These are phyloP conservation scores for Mycena kentingensis DNA, from an alignment of 768 basidiomycete species.

Conservation along the genomic window DNA sequence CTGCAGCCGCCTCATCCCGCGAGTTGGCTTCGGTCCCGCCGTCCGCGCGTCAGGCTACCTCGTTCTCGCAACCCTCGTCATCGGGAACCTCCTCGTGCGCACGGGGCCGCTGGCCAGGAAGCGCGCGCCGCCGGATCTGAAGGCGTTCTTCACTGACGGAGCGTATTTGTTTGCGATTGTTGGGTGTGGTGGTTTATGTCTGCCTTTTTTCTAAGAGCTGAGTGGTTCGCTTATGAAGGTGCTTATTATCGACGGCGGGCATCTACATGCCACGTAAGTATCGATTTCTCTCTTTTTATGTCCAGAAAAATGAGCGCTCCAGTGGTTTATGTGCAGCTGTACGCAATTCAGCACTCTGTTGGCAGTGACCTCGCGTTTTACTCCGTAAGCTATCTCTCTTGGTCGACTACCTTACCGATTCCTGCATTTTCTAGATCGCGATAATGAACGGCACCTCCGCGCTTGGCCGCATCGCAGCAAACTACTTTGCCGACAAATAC, in stretches of 20 bases:
- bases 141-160: neutral
- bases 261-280: neutral
- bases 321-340: slow-evolving; percentile 3
- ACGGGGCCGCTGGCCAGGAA: neutral
- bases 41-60: neutral
- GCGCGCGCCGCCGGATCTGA: neutral
- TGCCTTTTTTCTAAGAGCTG: no score
- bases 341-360: neutral
- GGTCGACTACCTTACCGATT: no score
- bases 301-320: neutral
- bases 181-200: neutral
- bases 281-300: no score
- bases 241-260: neutral
- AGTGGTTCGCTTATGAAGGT: no score
- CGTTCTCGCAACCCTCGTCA: neutral
- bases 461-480: neutral
- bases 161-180: neutral
- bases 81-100: neutral
- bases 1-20: neutral
- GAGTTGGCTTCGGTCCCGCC: neutral
- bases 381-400: no score
- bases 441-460: neutral
- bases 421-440: no score
- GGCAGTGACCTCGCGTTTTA: neutral
- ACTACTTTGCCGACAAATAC: neutral